phyloP scores from a whole-genome alignment of 2,329 filamentous ascomycete genomes.

The Paraphoma chrysanthemicola region DNA sequence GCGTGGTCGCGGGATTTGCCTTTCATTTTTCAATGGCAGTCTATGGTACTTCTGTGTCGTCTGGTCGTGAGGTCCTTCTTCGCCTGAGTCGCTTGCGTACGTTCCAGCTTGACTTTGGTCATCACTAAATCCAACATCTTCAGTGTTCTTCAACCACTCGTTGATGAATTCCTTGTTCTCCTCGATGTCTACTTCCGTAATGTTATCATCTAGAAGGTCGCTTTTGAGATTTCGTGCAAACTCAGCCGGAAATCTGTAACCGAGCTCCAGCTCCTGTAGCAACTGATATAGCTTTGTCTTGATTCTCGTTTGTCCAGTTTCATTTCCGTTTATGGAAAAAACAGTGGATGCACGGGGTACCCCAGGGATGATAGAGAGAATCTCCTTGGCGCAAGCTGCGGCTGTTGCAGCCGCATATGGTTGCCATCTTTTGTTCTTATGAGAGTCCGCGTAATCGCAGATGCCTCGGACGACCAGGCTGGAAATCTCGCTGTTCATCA shows the following conservation, averaged over 20 bases:
- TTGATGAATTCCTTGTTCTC: background rate
- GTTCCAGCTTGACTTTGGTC: background rate
- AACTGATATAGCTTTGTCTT: background rate
- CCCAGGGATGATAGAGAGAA: background rate
- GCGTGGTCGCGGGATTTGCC: background rate
- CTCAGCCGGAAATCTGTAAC: background rate
- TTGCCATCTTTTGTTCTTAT: slow-evolving; percentile 1
- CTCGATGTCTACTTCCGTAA: background rate
- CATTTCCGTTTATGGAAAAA: background rate
- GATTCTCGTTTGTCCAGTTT: background rate
- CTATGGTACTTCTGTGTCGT: background rate
- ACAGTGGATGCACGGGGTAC: background rate
- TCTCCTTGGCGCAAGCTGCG: background rate
- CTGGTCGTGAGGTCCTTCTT: background rate
- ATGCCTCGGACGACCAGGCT: background rate
- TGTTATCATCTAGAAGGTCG: background rate
- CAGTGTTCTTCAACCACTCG: background rate
- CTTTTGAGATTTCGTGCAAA: background rate
- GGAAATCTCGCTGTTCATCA: background rate
- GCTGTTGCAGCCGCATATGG: background rate
- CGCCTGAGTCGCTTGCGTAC: background rate
- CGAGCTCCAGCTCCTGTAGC: background rate
- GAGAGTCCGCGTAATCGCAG: slow-evolving; percentile 1
- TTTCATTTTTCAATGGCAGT: background rate
- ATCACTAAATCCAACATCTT: background rate